Base-by-base conservation (phyloP, 768 basidiomycete species). In the Sutorius australiensis region DNA sequence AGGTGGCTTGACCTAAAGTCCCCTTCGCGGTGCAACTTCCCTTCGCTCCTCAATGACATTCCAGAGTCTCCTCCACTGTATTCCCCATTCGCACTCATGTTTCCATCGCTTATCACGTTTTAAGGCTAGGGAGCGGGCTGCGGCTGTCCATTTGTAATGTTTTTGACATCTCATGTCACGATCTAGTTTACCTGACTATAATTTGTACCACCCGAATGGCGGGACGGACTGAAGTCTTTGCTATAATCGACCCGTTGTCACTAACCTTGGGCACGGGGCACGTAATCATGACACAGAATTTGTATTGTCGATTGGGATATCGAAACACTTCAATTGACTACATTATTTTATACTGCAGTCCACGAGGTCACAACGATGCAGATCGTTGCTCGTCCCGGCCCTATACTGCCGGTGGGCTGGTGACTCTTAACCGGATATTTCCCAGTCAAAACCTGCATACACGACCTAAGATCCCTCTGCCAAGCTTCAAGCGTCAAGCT, bases 81-180 rank as follows among this genome's bases (percentile, higher is more conserved):
- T 31, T 38, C 57, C 5, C 46, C 58, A 0, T 30, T 60, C 28
- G 54, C 59, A 17, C 51, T 53, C 39, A 30, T 62, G 53, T 60
- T 65, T 47, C 45, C 64, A 30, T 56, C 64, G 3, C 58, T 52
- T 52, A 49, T 65, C 50, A 53, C 56, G 16, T 31, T 64, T 30
- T 43, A 43, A 37, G 51, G 34, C 6, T 41, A 46, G 46, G 48
- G 33, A 27, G 37, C 24, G 32, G 52, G 41, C 55, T 8, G 17
- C 21, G 8, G 13, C 17, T 17, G 6, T 10, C 36, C 8, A n/a
- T 17, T 17, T 17, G 36, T 10, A 17, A 3, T 4, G 9, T 10
- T 37, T 17, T 10, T 14, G 16, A 37, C 36, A 37, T 37, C 17
- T 17, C n/a, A 37, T 37, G n/a, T 9, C 9, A 17, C 10, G 8